Evolutionary conservation across 371 early-diverging fungal species (phyloP), one percentile per base, ranked within the genome.

Genomic region (Sporodiniella umbellata): DNA sequence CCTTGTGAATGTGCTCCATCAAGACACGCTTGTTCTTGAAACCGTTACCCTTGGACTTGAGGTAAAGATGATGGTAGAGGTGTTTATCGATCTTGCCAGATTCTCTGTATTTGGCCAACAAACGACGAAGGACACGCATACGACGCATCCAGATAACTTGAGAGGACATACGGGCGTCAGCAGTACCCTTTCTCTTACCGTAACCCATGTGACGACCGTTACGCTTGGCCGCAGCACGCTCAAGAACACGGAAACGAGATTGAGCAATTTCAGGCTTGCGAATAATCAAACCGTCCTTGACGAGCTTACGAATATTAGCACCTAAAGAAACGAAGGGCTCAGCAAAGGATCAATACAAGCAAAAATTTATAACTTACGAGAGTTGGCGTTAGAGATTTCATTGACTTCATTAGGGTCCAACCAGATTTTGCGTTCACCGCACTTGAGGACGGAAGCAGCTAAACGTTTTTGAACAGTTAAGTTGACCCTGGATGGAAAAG

Each of bases 11-110:
- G 87, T 90, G 89, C 83, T 99, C 99, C 92, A 96, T 96, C 64
- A 99, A 80, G 68, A 96, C 96, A 75, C 97, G 94, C 90, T 96
- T 96, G 95, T 96, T 99, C 95, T 99, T 99, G 90, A 99, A 99
- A 62, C 95, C 93, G 85, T 99, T 99, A 92, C 99, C 99, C 95
- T 99, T 99, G 64, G 95, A 81, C 88, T 99, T 98, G 68, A 95
- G 76, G 90, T 99, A 99, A 48, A 98, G 87, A 62, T 75, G 79
- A 83, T 94, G 96, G 90, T 99, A 98, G 62, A 99, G 80, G 87
- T 97, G 97, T 78, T 90, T 85, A 87, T 99, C 94, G 72, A 99
- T 98, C 87, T 98, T 96, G 68, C 93, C 94, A 58, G 90, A 78
- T 72, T 94, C 97, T 57, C 99, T 85, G 93, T 99, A 96, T 84